Conservation (phyloP, 2,329 filamentous ascomycete genomes). For the Trichoderma brevicompactum region DNA sequence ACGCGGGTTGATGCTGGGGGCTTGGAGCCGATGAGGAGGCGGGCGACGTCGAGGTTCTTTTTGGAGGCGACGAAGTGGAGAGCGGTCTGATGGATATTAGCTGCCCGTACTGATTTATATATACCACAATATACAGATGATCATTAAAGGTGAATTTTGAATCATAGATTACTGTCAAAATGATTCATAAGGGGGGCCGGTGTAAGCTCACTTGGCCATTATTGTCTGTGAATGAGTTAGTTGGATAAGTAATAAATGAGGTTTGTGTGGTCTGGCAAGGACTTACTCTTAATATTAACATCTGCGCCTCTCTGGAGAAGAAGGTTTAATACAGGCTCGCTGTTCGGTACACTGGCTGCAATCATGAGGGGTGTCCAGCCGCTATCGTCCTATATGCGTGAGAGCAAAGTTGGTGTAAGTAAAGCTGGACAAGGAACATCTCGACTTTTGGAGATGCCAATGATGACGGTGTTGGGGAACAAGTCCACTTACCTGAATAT, state of each 20-base stretch:
- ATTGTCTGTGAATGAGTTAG: conserved; percentile 54
- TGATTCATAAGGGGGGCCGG: background rate
- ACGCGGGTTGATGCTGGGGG: conserved; percentile 73
- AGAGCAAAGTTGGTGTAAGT: background rate
- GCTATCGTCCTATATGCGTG: conserved; percentile 62
- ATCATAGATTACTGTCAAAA: no score
- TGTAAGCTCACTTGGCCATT: conserved; percentile 60
- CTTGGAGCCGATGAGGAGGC: conserved; percentile 73
- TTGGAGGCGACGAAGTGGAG: conserved; percentile 94
- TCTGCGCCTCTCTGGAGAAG: conserved; percentile 73
- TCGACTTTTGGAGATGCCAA: background rate
- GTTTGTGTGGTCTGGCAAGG: background rate
- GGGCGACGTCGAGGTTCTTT: conserved; percentile 79
- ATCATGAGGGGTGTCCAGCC: conserved; percentile 90
- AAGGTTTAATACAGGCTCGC: conserved; percentile 68
- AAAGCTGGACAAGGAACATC: background rate
- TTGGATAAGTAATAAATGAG: background rate
- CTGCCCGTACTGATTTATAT: no score
- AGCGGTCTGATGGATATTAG: conserved; percentile 63
- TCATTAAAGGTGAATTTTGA: no score
- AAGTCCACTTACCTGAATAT: conserved; percentile 65
- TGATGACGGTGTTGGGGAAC: background rate
- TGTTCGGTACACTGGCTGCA: conserved; percentile 73
- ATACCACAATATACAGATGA: no score
- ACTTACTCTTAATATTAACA: conserved; percentile 70